A percentile compares a stretch with the other conserved stretches of the same genome.
phyloP scores from a whole-genome alignment of 768 basidiomycete genomes.

The Phlegmacium glaucopus region DNA sequence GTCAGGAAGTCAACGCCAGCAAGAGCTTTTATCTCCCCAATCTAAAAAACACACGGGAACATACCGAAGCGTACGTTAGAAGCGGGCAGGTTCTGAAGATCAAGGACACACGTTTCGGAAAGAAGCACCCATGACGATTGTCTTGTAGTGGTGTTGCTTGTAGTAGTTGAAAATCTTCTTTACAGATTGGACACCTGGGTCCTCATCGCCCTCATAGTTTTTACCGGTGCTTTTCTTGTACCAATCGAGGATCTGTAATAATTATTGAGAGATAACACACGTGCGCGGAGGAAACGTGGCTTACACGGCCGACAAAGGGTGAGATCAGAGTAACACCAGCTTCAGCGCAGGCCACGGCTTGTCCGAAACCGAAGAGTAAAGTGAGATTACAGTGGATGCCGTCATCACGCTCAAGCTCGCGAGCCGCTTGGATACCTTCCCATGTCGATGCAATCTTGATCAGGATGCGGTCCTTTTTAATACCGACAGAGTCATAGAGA shows the following conservation, averaged over 20 bases:
- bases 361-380: constrained; percentile 96
- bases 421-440: constrained; percentile 99
- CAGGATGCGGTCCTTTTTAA: constrained; percentile 90
- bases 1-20: constrained; percentile 98
- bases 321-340: constrained; percentile 98
- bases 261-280: constrained; percentile 5
- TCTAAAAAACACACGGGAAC: constrained; percentile 35
- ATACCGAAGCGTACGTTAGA: neutral
- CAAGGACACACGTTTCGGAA: constrained; percentile 85
- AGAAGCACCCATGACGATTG: constrained; percentile 99
- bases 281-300: constrained; percentile 26
- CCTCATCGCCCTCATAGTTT: constrained; percentile 85
- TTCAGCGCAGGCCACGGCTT: constrained; percentile 98
- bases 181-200: constrained; percentile 95
- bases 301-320: constrained; percentile 96
- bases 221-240: constrained; percentile 92
- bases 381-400: constrained; percentile 99
- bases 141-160: constrained; percentile 98
- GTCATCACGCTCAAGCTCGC: constrained; percentile 89
- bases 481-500: constrained; percentile 91
- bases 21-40: constrained; percentile 89
- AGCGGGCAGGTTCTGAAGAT: neutral
- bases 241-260: constrained; percentile 91
- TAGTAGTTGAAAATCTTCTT: constrained; percentile 99
- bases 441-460: constrained; percentile 99